phyloP scores from a whole-genome alignment of 345 rosid genomes.

The Populus pruinosa region DNA sequence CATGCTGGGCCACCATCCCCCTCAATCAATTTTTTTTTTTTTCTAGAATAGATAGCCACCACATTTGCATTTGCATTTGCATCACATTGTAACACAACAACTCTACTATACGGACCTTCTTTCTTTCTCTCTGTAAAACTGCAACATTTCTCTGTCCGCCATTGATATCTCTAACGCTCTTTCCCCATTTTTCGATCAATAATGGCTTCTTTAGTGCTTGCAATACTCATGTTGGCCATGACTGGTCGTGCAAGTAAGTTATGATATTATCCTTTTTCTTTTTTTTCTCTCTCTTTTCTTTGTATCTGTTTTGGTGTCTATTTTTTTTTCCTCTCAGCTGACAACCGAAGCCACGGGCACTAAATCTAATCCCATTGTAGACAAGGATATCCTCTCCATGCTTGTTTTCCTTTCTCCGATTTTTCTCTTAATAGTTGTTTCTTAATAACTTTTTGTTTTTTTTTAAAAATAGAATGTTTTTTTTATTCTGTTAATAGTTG shows the following conservation, averaged over 20 bases:
- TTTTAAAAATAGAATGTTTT: neutral
- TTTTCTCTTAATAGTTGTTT: neutral
- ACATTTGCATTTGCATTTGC: neutral
- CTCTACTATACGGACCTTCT: neutral
- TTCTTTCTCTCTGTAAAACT: neutral
- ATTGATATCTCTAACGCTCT: neutral
- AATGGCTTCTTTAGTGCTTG: conserved; percentile 17
- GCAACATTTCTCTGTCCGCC: neutral
- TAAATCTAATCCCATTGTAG: neutral
- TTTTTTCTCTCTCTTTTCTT: neutral
- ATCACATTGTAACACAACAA: neutral
- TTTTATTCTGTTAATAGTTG: neutral
- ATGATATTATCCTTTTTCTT: neutral
- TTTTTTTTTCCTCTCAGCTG: neutral
- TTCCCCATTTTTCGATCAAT: neutral
- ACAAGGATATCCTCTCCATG: no score
- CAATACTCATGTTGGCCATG: conserved; percentile 21
- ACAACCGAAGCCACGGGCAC: neutral
- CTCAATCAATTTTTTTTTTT: neutral
- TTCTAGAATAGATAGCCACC: neutral
- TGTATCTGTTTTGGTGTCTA: neutral
- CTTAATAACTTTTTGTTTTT: no score
- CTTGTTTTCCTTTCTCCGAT: neutral
- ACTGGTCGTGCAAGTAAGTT: conserved; percentile 29
- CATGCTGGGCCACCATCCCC: neutral